These are phyloP conservation scores for Ophiostoma quercus DNA, from an alignment of 2,329 filamentous ascomycete species.

Conservation along the genomic window DNA sequence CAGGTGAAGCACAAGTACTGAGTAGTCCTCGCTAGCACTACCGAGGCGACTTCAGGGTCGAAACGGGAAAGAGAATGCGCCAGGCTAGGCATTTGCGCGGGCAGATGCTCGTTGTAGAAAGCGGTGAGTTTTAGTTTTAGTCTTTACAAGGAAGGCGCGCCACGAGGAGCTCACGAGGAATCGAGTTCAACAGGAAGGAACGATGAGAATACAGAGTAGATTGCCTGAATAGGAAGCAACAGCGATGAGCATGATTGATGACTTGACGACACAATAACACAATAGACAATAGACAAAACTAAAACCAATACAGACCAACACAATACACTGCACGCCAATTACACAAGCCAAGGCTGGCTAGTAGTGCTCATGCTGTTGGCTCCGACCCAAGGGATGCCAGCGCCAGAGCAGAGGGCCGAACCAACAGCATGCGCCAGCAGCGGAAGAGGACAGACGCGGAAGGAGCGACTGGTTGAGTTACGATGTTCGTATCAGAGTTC, in stretches of 20 bases:
- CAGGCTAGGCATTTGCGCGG: not conserved
- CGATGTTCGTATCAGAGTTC: not conserved
- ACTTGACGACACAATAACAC: no score
- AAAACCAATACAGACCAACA: not conserved
- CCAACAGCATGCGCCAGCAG: not conserved
- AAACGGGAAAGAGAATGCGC: slow-evolving; percentile 15
- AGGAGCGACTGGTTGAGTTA: not conserved
- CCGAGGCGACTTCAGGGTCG: not conserved
- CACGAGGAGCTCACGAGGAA: no score
- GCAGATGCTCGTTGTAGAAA: slow-evolving; percentile 4
- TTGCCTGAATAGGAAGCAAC: not conserved
- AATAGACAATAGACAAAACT: no score
- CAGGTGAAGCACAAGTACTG: no score
- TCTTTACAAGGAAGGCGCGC: not conserved
- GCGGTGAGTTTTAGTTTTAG: not conserved
- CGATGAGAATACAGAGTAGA: not conserved
- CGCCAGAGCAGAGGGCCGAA: no score
- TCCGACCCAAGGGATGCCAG: no score
- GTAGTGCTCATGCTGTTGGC: no score
- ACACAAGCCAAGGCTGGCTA: not conserved
- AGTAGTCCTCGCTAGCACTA: not conserved
- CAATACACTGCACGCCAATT: not conserved
- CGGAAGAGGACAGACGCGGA: not conserved
- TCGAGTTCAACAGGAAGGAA: no score
- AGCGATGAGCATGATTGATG: no score